Percentiles rank a stretch among this genome's conserved stretches.
Evolutionary conservation across 2,329 filamentous ascomycete species (phyloP).

Genomic region (Epichloe coenophiala): DNA sequence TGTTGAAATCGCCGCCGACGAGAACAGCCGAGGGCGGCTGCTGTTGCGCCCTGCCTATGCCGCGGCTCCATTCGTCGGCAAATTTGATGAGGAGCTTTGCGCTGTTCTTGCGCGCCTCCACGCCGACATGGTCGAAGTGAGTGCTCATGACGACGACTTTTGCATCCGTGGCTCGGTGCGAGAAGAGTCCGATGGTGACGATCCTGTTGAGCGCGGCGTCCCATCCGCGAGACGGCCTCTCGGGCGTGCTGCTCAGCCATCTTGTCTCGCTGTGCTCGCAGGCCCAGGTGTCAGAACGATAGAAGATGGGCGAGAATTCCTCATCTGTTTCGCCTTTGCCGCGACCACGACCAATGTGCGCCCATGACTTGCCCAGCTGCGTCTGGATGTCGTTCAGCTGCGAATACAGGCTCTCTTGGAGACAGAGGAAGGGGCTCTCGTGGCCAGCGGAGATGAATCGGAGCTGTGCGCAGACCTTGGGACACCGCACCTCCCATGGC

Average conservation of each 20-base stretch:
- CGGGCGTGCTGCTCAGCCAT: slow-evolving; percentile 67
- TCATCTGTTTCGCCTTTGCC: slow-evolving; percentile 51
- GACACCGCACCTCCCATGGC: slow-evolving; percentile 42
- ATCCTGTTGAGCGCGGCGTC: slow-evolving; percentile 45
- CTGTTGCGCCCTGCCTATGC: slow-evolving; percentile 5
- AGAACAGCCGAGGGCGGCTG: slow-evolving; percentile 33
- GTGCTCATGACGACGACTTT: slow-evolving; percentile 50
- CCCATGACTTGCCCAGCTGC: slow-evolving; percentile 42
- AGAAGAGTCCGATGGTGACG: slow-evolving; percentile 48
- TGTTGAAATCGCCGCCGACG: slow-evolving; percentile 59
- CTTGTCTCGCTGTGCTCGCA: slow-evolving; percentile 47
- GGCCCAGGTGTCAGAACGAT: slow-evolving; percentile 46
- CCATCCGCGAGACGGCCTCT: slow-evolving; percentile 60
- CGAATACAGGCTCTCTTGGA: slow-evolving; percentile 53
- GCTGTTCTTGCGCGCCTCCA: slow-evolving; percentile 40
- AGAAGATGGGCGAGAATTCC: slow-evolving; percentile 77
- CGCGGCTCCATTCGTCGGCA: slow-evolving; percentile 24
- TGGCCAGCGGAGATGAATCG: slow-evolving; percentile 38
- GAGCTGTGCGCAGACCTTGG: slow-evolving; percentile 43
- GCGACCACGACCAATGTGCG: slow-evolving; percentile 50
- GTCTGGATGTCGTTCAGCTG: slow-evolving; percentile 48
- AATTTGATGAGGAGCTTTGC: slow-evolving; percentile 43
- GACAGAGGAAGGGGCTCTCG: slow-evolving; percentile 43
- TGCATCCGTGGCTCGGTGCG: slow-evolving; percentile 32
- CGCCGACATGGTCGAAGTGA: slow-evolving; percentile 53